Evolutionary conservation across 371 early-diverging fungal species (phyloP).

Genomic region (Rhizopus stolonifer): DNA sequence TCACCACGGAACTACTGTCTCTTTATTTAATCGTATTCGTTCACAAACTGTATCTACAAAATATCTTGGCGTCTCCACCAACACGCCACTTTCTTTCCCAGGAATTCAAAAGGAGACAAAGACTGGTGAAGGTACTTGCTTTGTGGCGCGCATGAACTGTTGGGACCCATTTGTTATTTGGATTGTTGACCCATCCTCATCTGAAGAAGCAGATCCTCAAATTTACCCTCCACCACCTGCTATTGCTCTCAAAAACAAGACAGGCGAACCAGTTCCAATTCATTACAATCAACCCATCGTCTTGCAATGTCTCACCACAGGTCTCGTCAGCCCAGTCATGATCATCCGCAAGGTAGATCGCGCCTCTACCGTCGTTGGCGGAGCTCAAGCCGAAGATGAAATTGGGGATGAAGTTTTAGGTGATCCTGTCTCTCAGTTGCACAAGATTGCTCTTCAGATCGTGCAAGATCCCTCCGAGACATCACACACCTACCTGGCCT

Average conservation of each 20-base stretch:
- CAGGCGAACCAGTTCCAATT: constrained; percentile 61
- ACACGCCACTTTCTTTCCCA: constrained; percentile 33
- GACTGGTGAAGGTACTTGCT: constrained; percentile 51
- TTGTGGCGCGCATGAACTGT: constrained; percentile 66
- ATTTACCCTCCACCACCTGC: constrained; percentile 66
- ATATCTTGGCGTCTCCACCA: constrained; percentile 64
- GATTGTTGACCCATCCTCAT: constrained; percentile 66
- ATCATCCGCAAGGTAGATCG: constrained; percentile 78
- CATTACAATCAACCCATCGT: constrained; percentile 78
- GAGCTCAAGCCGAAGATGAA: constrained; percentile 39
- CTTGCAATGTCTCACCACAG: constrained; percentile 73
- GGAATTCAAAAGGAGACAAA: constrained; percentile 15
- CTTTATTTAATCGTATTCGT: constrained; percentile 65
- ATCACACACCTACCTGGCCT: constrained; percentile 69
- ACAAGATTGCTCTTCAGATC: constrained; percentile 87
- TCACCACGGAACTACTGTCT: constrained; percentile 70
- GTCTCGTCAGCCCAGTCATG: constrained; percentile 77
- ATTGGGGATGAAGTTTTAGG: constrained; percentile 50
- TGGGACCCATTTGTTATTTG: constrained; percentile 85
- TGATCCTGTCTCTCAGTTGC: constrained; percentile 84
- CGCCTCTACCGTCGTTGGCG: constrained; percentile 72
- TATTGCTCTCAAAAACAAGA: constrained; percentile 53
- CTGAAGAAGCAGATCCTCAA: constrained; percentile 31
- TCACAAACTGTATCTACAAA: constrained; percentile 82
- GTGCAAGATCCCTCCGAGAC: constrained; percentile 37